Evolutionary conservation across 495 filamentous ascomycete genomes (phyloP).

Genomic region (Entonaema liquescens): DNA sequence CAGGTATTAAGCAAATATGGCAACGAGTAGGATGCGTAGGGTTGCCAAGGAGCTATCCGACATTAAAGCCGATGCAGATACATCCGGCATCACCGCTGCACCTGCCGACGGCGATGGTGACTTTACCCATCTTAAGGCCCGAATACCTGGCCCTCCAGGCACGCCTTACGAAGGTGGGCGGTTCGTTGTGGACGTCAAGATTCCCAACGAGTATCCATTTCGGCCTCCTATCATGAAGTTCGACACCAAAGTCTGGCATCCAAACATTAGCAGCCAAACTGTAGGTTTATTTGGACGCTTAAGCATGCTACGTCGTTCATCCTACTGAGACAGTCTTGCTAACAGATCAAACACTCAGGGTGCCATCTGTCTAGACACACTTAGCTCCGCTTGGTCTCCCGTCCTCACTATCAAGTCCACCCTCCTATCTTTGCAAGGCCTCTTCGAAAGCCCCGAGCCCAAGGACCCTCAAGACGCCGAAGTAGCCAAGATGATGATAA

Average conservation of each 20-base stretch:
- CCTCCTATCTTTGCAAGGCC: conserved; percentile 88
- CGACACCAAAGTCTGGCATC: conserved; percentile 96
- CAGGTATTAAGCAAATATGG: conserved; percentile 60
- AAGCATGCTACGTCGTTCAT: background rate
- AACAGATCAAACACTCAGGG: conserved; percentile 64
- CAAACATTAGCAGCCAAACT: conserved; percentile 94
- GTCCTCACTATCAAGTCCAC: conserved; percentile 96
- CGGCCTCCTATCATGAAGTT: conserved; percentile 93
- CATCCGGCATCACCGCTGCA: conserved; percentile 75
- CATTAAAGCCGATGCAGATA: conserved; percentile 74
- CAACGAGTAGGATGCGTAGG: conserved; percentile 79
- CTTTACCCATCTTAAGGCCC: conserved; percentile 83
- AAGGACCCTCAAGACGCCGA: conserved; percentile 98
- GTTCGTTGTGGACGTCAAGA: conserved; percentile 83
- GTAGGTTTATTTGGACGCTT: conserved; percentile 60
- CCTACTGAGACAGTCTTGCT: background rate
- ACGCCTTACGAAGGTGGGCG: conserved; percentile 93
- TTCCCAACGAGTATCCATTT: conserved; percentile 93
- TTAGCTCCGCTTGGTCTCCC: conserved; percentile 89
- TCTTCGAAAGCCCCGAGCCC: conserved; percentile 92
- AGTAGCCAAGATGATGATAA: conserved; percentile 89
- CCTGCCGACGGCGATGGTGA: conserved; percentile 71
- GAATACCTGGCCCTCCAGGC: conserved; percentile 86
- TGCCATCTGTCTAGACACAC: conserved; percentile 95
- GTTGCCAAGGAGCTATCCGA: conserved; percentile 92